Evolutionary conservation across 2,329 filamentous ascomycete species (phyloP).

Genomic region (Tolypocladium inflatum): DNA sequence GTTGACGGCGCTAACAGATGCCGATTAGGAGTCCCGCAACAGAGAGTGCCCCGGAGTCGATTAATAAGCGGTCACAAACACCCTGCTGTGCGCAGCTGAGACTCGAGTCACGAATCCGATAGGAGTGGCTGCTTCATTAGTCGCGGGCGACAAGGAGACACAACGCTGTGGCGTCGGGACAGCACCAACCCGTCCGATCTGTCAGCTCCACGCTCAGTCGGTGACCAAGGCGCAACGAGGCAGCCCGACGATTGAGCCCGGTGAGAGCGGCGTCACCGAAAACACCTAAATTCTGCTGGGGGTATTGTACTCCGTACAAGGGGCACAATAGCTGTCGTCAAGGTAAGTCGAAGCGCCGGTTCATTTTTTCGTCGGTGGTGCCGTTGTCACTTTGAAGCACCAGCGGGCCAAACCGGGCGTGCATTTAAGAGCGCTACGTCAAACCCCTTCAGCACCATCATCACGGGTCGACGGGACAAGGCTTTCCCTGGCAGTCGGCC

Average conservation of each 20-base stretch:
- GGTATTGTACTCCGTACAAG: not conserved
- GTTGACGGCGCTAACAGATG: not conserved
- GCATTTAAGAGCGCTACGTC: not conserved
- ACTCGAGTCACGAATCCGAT: not conserved
- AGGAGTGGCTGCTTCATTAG: not conserved
- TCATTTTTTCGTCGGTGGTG: not conserved
- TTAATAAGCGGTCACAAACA: not conserved
- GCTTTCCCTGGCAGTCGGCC: not conserved
- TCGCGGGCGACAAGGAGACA: not conserved
- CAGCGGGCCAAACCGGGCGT: not conserved
- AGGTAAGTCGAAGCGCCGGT: not conserved
- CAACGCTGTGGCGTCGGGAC: not conserved
- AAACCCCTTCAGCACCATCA: not conserved
- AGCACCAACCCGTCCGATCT: no score
- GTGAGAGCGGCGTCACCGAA: not conserved
- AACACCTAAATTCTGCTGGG: not conserved
- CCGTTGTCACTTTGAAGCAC: not conserved
- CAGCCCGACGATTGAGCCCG: not conserved
- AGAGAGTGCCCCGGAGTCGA: not conserved
- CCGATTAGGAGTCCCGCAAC: not conserved
- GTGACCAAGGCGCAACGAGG: not conserved
- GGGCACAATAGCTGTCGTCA: not conserved
- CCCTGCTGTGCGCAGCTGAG: not conserved
- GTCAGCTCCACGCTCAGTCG: not conserved
- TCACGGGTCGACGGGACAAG: not conserved